Evolutionary conservation across 2,329 filamentous ascomycete species (phyloP).

Genomic region (Phaeosphaeriaceae sp.): DNA sequence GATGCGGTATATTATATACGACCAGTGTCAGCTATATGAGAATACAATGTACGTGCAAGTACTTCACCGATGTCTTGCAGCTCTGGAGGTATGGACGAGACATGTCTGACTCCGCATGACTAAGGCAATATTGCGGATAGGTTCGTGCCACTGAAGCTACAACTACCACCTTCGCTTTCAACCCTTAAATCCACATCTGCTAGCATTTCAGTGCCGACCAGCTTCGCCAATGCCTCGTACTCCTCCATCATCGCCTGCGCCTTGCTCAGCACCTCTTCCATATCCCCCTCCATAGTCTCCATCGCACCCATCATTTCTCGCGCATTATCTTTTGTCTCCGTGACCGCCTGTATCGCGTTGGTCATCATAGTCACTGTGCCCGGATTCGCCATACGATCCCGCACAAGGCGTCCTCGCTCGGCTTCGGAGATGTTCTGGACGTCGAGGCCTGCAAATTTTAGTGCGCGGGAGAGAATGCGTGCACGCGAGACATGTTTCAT

Average conservation of each 20-base stretch:
- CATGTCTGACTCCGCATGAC: no score
- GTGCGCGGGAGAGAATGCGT: slow-evolving; percentile 6
- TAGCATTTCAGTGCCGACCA: not conserved
- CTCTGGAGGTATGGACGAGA: no score
- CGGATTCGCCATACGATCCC: slow-evolving; percentile 13
- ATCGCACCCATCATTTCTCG: not conserved
- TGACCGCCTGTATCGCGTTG: slow-evolving; percentile 11
- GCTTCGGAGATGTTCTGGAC: slow-evolving; percentile 1
- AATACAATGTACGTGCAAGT: no score
- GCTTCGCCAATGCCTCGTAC: not conserved
- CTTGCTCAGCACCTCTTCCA: not conserved
- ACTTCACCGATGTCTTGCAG: no score
- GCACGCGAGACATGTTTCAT: slow-evolving; percentile 6
- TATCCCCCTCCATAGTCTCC: not conserved
- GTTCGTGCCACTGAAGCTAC: not conserved
- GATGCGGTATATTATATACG: no score
- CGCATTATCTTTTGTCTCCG: not conserved
- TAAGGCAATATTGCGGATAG: no score
- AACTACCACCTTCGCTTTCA: not conserved
- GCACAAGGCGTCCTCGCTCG: slow-evolving; percentile 7
- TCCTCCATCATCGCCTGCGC: not conserved
- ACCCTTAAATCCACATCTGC: not conserved
- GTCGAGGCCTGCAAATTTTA: slow-evolving; percentile 21
- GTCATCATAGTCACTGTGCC: slow-evolving; percentile 20
- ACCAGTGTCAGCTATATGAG: no score